Base-by-base conservation (phyloP, 2,329 filamentous ascomycete genomes). In the Clathrospora elynae region DNA sequence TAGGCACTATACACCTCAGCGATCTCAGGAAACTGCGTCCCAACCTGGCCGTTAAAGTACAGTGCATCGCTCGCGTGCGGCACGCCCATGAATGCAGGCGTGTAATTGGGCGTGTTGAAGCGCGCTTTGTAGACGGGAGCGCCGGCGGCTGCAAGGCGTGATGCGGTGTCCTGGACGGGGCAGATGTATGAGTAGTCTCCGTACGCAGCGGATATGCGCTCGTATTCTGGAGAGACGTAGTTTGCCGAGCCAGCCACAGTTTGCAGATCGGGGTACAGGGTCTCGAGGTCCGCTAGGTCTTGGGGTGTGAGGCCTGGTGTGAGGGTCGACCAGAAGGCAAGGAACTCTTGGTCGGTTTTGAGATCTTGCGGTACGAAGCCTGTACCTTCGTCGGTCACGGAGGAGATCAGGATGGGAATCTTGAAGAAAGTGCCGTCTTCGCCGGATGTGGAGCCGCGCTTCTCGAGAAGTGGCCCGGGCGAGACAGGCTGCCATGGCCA, bases 401-500 rank as follows among this genome's bases (percentile, higher is more conserved):
- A 64, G n/a, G 64, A 57, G n/a, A 66, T 66, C 9, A 68, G 46
- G 6, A 58, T 53, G 4, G 66, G 66, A 10, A 68, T 43, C 22
- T 62, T 59, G 57, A 59, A 68, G 38, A 70, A 68, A 1, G 64
- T 66, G n/a, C 58, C 59, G 7, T 70, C 62, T 16, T 56, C 39
- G 22, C 64, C 65, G 14, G 65, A 68, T 2, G 46, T 46, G 0
- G 75, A 77, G 12, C 75, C 76, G 4, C 71, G 66, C 39, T 76
- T 77, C 51, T 78, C 75, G 3, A 78, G 62, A 0, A 78, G 42
- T 0, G 72, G 72, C 0, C 75, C 75, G 0, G 74, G 73, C 0
- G 75, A 73, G 0, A 72, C 71, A 1, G 76, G 76, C 35, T 78
- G 76, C 58, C 75, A 78, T 0, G 76, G 75, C 75, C 75, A 78